phyloP scores from a whole-genome alignment of 345 rosid genomes.

The Gossypium rotundifolium region DNA sequence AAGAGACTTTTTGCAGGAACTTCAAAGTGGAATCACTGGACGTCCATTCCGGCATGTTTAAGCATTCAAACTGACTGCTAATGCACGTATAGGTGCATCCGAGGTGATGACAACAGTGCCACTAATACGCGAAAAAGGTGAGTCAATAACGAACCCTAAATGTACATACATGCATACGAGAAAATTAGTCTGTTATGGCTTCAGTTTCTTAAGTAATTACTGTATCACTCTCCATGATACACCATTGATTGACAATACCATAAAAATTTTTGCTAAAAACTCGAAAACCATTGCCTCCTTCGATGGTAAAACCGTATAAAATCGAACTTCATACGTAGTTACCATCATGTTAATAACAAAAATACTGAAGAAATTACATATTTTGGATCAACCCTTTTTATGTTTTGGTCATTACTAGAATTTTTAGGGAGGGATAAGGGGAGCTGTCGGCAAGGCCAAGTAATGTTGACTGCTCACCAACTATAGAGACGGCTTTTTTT shows the following conservation, averaged over 20 bases:
- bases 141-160: constrained; percentile 6
- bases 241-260: background rate
- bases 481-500: constrained; percentile 17
- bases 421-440: constrained; percentile 20
- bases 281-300: background rate
- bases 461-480: constrained; percentile 38
- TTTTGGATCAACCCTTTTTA: constrained; percentile 11
- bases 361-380: constrained; percentile 11
- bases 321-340: background rate
- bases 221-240: constrained; percentile 8
- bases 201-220: background rate
- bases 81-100: background rate
- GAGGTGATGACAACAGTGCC: background rate
- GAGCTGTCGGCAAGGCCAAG: constrained; percentile 27
- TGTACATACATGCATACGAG: background rate
- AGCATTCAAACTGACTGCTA: background rate
- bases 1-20: background rate
- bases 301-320: background rate
- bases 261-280: background rate
- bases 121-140: background rate
- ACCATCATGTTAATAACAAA: background rate
- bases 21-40: background rate
- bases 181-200: background rate
- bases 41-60: background rate
- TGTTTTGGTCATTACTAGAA: constrained; percentile 15